Evolutionary conservation across 2,329 filamentous ascomycete species (phyloP), one percentile per base, ranked within the genome.

Genomic region (Shiraia sp.): DNA sequence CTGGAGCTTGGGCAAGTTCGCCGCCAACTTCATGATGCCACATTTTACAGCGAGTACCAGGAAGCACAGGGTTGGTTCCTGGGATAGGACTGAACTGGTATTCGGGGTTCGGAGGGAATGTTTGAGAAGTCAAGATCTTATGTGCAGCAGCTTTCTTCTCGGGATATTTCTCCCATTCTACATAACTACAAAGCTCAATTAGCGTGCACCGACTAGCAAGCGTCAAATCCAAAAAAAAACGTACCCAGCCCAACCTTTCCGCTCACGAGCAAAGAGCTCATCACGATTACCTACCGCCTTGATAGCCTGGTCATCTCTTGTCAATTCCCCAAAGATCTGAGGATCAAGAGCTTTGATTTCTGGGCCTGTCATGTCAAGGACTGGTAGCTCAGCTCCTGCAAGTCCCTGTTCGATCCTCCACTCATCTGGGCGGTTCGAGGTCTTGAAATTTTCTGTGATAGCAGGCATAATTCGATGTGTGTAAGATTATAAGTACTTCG

Each of bases 141-240:
- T 29, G 35, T 12, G 35, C 73, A 32, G 78, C 75, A 0, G 81
- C 85, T 32, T 76, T 85, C 65, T 86, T 87, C 33, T 86, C 81
- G 0, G 85, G 84, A 37, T 86, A 85, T 9, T 49, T 53, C 40
- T 63, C 59, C 60, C 60, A 63, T 35, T 63, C 60, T 15, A 88
- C 74, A 37, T 86, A 87, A 3, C 35, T 37, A 13, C 57, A 2
- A 70, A 51, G 0, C 70, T 47, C n/a, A 42, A 69, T 67, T 10
- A 68, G 52, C 66, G 70, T 70, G 24, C 26, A 23, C 12, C 5
- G n/a, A 8, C 10, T 29, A n/a, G 36, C 69, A 66, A n/a, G 47
- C 15, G n/a, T 54, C 39, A 37, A 70, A 70, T 34, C 17, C 10
- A n/a, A n/a, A 25, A 13, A 30, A 13, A 2, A 3, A 30, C 43